These are phyloP conservation scores for Geotrichum carabidarum DNA, from an alignment of 1,139 yeast species.

Conservation along the genomic window DNA sequence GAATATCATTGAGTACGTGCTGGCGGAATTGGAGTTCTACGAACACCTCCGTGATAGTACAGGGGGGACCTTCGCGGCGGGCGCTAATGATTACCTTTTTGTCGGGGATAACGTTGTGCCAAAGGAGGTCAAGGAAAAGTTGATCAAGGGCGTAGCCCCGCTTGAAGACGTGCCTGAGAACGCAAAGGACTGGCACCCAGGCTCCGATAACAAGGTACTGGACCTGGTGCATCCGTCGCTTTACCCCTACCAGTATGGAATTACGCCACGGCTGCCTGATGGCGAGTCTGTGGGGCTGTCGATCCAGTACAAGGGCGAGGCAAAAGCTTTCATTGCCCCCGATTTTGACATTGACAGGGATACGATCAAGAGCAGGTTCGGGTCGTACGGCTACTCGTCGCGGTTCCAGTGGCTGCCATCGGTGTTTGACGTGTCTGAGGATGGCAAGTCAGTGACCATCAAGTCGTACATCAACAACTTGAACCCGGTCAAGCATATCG, in stretches of 20 bases:
- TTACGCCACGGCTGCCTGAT: slow-evolving; percentile 32
- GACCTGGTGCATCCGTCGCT: slow-evolving; percentile 46
- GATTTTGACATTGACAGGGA: slow-evolving; percentile 1
- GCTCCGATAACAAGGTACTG: slow-evolving; percentile 38
- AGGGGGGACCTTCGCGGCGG: slow-evolving; percentile 16
- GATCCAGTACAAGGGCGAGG: background rate
- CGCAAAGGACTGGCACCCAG: slow-evolving; percentile 41
- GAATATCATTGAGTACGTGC: slow-evolving; percentile 19
- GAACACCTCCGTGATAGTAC: slow-evolving; percentile 12
- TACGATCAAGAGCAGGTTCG: slow-evolving; percentile 21
- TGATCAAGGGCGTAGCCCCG: slow-evolving; percentile 11
- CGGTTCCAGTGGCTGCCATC: slow-evolving; percentile 30
- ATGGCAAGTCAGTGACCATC: slow-evolving; percentile 24
- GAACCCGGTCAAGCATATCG: slow-evolving; percentile 35
- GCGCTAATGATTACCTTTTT: slow-evolving; percentile 16
- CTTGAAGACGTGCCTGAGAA: slow-evolving; percentile 53
- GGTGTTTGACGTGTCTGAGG: slow-evolving; percentile 20
- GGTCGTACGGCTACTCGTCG: slow-evolving; percentile 24
- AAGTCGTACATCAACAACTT: slow-evolving; percentile 43
- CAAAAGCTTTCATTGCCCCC: background rate
- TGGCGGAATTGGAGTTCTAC: slow-evolving; percentile 24
- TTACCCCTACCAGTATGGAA: slow-evolving; percentile 40
- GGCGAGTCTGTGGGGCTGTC: slow-evolving; percentile 11
- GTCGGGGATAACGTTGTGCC: slow-evolving; percentile 22
- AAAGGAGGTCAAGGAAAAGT: slow-evolving; percentile 18